Evolutionary conservation across 169 alveolate species (phyloP), one percentile per base, ranked within the genome.

Genomic region (Cytauxzoon felis): DNA sequence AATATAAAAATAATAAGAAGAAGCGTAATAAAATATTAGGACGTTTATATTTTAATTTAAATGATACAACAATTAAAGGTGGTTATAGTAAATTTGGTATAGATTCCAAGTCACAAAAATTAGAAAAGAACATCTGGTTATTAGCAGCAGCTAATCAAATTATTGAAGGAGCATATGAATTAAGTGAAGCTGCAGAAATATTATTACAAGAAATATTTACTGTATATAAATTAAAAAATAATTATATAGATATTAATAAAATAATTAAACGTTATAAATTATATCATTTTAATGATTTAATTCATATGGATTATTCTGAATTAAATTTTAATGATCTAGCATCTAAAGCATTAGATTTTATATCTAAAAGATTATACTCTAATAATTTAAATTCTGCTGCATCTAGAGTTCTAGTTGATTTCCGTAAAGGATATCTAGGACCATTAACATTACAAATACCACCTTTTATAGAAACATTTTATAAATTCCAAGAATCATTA

Each of bases 371-470:
- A 43, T 21, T 50, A 16, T 62, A 58, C 41, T 75, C 68, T 0
- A 69, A 80, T 45, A 80, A 87, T 57, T 38, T 76, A 30, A 80
- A 81, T 30, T 82, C 82, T 3, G 91, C 92, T 3, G 78, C 92
- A 23, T 78, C 81, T 78, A 80, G 91, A 16, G 60, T 89, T 2
- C 86, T 89, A 33, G 70, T 87, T 21, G 94, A 89, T 56, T 80
- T 89, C 57, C 41, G 88, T 30, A 87, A 87, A 45, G 83, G 90
- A 19, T 68, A 75, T 59, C 78, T 85, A 13, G 94, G 94, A 3
- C 42, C 84, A 24, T 57, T 80, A 40, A 86, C 91, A 32, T 58
- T 89, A 41, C 90, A 87, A 71, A 64, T 66, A 2, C 94, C 94
- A 3, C 86, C 82, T 33, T 67, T 54, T n/a, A 38, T 38, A 13